Percentiles rank a stretch among this genome's conserved stretches.
Evolutionary conservation across 2,329 filamentous ascomycete species (phyloP).

Genomic region (Fusarium agapanthi): DNA sequence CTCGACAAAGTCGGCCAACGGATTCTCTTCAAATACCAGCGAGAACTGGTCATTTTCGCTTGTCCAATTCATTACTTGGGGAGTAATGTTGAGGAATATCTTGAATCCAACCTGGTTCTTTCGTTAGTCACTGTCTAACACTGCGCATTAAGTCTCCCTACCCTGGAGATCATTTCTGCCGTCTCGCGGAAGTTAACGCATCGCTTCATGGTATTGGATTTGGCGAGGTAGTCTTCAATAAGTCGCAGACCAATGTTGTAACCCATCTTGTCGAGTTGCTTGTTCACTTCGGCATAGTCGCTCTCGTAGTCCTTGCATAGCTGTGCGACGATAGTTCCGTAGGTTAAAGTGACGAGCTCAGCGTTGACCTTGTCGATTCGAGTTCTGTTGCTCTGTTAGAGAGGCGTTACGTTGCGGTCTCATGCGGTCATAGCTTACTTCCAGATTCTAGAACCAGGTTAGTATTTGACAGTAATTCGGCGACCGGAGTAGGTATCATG

Average conservation of each 20-base stretch:
- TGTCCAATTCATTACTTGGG: slow-evolving; percentile 93
- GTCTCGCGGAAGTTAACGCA: slow-evolving; percentile 96
- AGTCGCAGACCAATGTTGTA: slow-evolving; percentile 97
- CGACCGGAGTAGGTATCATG: not conserved
- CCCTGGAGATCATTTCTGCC: slow-evolving; percentile 95
- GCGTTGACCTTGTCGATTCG: slow-evolving; percentile 98
- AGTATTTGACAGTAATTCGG: slow-evolving; percentile 28
- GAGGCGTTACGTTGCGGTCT: not conserved
- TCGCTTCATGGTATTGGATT: slow-evolving; percentile 86
- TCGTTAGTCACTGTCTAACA: slow-evolving; percentile 23
- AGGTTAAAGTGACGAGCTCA: slow-evolving; percentile 95
- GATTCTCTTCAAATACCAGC: slow-evolving; percentile 95
- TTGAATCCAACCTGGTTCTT: slow-evolving; percentile 89
- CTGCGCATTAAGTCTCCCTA: slow-evolving; percentile 48
- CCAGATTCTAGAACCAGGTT: slow-evolving; percentile 75
- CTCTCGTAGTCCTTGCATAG: slow-evolving; percentile 95
- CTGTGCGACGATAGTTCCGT: slow-evolving; percentile 96
- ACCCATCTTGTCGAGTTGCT: slow-evolving; percentile 98
- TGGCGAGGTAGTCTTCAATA: slow-evolving; percentile 97
- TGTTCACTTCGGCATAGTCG: slow-evolving; percentile 95
- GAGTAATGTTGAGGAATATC: slow-evolving; percentile 97
- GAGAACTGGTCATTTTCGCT: slow-evolving; percentile 97
- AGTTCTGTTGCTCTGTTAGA: slow-evolving; percentile 66
- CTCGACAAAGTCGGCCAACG: slow-evolving; percentile 96
- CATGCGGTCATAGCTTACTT: slow-evolving; percentile 70